Base-by-base conservation (phyloP, 106 monocot species). In the Dendrobium officinale region DNA sequence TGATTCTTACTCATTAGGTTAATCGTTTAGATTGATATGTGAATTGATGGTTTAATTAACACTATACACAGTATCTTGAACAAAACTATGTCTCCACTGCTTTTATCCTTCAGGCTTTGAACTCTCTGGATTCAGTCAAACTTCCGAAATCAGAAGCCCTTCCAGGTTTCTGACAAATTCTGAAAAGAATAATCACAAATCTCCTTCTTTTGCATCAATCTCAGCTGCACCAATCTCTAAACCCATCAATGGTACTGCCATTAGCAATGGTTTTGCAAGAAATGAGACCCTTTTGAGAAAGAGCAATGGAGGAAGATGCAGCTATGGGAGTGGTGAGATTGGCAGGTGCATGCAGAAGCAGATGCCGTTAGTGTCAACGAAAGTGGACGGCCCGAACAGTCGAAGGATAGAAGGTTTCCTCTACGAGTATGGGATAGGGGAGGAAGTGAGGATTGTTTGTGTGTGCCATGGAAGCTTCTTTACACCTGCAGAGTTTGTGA, bases 391-490 rank as follows among this genome's bases (percentile, higher is more conserved):
- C 6, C 82, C 84, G 24, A 84, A 86, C 27, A 88, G 88, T 18
- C 31, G 78, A 54, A 86, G 48, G 48, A 70, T 88, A 42, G 86
- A 91, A 45, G 91, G 91, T 4, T 88, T 91, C 80, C 84, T 91
- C 15, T 91, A 88, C 84, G 88, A 84, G 58, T 91, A 84, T 74
- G 78, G 74, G 80, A 86, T 82, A 70, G 88, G 86, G 7, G 84
- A 80, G 68, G 88, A 88, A 48, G 91, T 91, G 78, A 79, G 87
- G 40, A 90, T 90, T 43, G 90, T 90, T 22, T 90, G 90, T 40
- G 85, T 90, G 9, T 90, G 91, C 86, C 91, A 91, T 59, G 91
- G 91, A 48, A 88, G 56, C 67, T 91, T 91, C 83, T 82, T 88
- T 18, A 88, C 91, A 3, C 91, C 91, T 1, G 91, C 91, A 3